These are phyloP conservation scores for Aspergillus haitiensis DNA, from an alignment of 495 filamentous ascomycete species.

Conservation along the genomic window DNA sequence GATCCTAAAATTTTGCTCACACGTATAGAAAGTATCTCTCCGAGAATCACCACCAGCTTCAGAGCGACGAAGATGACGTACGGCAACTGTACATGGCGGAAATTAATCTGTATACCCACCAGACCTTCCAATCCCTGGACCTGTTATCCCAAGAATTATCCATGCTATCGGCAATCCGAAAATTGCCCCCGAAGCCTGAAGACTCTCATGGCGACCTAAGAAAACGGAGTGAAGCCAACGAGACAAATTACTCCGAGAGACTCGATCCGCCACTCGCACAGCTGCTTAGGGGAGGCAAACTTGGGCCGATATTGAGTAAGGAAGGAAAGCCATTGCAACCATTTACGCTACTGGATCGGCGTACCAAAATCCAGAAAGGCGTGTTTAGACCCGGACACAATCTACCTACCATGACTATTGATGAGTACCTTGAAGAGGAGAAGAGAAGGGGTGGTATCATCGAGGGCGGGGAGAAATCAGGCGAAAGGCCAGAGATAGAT, in stretches of 20 bases:
- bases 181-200: constrained; percentile 32
- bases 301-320: constrained; percentile 75
- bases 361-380: constrained; percentile 73
- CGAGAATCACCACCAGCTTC: constrained; percentile 57
- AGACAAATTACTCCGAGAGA: constrained; percentile 67
- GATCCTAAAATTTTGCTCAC: constrained; percentile 27
- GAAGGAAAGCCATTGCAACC: constrained; percentile 87
- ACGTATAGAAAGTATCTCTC: constrained; percentile 52
- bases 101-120: constrained; percentile 69
- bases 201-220: constrained; percentile 48
- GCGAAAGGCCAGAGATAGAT: constrained; percentile 68
- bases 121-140: constrained; percentile 82
- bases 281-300: constrained; percentile 51
- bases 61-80: constrained; percentile 74
- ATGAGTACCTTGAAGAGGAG: constrained; percentile 96
- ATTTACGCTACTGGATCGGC: constrained; percentile 79
- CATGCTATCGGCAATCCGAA: constrained; percentile 72
- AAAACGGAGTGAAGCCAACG: constrained; percentile 40
- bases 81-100: constrained; percentile 77
- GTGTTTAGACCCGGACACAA: constrained; percentile 92
- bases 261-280: constrained; percentile 64
- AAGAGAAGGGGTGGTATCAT: constrained; percentile 82
- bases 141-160: constrained; percentile 78
- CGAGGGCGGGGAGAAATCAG: constrained; percentile 79
- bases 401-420: constrained; percentile 95